Conservation (phyloP, 2,329 filamentous ascomycete species). For the Cryphonectria nitschkei region DNA sequence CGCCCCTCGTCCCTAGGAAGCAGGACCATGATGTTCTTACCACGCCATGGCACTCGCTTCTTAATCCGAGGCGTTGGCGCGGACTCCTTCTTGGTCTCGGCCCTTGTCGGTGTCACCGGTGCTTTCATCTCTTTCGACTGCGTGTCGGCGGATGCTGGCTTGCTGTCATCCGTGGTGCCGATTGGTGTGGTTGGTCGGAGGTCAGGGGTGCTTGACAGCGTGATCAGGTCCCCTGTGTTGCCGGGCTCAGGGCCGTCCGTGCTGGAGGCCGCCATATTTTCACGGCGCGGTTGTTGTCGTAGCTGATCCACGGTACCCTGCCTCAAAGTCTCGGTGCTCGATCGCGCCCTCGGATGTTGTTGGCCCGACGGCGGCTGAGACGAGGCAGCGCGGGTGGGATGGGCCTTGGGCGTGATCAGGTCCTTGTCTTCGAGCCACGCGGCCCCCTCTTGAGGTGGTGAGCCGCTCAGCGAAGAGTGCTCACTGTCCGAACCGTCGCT, state of each 20-base stretch:
- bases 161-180: conserved; percentile 6
- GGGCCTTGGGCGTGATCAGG: conserved; percentile 52
- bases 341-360: conserved; percentile 50
- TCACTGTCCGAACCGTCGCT: conserved; percentile 79
- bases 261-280: conserved; percentile 35
- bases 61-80: conserved; percentile 60
- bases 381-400: conserved; percentile 22
- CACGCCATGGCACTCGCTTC: conserved; percentile 76
- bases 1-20: conserved; percentile 70
- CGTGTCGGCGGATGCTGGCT: conserved; percentile 12
- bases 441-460: conserved; percentile 53
- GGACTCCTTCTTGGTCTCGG: conserved; percentile 42
- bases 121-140: conserved; percentile 15
- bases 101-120: conserved; percentile 35
- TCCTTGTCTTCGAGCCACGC: conserved; percentile 55
- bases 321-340: conserved; percentile 61
- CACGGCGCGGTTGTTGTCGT: conserved; percentile 19
- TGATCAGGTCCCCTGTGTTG: conserved; percentile 6
- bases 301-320: conserved; percentile 39
- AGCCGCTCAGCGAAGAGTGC: conserved; percentile 74
- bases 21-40: conserved; percentile 73
- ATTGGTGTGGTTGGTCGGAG: conserved; percentile 22
- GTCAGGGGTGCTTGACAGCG: conserved; percentile 17
- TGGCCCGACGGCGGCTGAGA: conserved; percentile 42
- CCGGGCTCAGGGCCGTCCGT: conserved; percentile 30